A percentile compares a stretch with the other conserved stretches of the same genome.
phyloP scores from a whole-genome alignment of 306 rosid species.

The Acacia melanoxylon region DNA sequence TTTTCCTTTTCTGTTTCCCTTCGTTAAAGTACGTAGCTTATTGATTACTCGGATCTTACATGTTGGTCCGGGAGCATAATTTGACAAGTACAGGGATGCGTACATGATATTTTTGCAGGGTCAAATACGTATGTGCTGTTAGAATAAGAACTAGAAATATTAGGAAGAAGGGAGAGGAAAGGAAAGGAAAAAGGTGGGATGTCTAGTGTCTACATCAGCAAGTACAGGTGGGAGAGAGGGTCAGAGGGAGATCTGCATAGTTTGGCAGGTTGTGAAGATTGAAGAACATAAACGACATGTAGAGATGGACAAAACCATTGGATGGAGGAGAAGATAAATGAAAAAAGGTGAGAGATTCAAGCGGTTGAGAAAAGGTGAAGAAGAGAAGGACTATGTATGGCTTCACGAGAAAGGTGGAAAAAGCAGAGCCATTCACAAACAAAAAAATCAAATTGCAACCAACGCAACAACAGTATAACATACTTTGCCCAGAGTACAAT shows the following conservation, averaged over 20 bases:
- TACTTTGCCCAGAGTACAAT: constrained; percentile 55
- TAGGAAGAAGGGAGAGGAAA: not conserved
- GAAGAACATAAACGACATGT: constrained; percentile 29
- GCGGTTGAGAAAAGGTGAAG: constrained; percentile 19
- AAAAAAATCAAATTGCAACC: constrained; percentile 41
- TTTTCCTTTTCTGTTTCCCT: too few relatives aligned
- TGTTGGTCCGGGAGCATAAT: not conserved
- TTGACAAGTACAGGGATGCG: not conserved
- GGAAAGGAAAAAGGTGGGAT: not conserved
- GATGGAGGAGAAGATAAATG: not conserved
- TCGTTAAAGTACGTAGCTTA: not conserved
- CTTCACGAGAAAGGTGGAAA: constrained; percentile 48
- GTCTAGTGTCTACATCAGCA: constrained; percentile 29
- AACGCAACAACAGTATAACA: constrained; percentile 5
- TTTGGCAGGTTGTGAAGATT: constrained; percentile 45
- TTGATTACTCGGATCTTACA: not conserved
- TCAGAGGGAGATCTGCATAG: constrained; percentile 32
- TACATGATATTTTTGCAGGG: too few relatives aligned
- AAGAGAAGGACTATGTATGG: not conserved
- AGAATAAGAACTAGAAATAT: not conserved
- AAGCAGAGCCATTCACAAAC: constrained; percentile 43
- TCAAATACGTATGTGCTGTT: not conserved
- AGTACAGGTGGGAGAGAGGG: constrained; percentile 34
- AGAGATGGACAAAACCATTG: constrained; percentile 18
- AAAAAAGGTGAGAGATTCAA: constrained; percentile 25